Conservation (phyloP, 805 yeast species). For the Ogataea nonfermentans region DNA sequence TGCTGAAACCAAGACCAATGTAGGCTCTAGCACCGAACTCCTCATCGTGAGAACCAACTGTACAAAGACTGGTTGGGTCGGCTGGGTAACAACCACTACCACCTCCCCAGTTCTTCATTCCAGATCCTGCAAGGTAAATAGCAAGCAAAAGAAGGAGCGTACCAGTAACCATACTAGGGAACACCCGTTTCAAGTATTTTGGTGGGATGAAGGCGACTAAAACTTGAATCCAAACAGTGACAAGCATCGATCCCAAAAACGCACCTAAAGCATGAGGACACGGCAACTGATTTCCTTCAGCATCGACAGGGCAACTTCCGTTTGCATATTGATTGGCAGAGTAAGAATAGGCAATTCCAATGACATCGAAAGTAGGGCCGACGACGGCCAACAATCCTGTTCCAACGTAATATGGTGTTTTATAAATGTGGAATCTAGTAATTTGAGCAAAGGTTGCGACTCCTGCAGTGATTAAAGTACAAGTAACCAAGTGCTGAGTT, state of each 20-base stretch:
- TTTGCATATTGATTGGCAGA: conserved; percentile 64
- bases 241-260: conserved; percentile 63
- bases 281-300: conserved; percentile 59
- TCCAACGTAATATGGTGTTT: conserved; percentile 67
- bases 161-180: conserved; percentile 83
- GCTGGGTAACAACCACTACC: conserved; percentile 79
- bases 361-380: conserved; percentile 79
- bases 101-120: conserved; percentile 78
- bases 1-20: conserved; percentile 75
- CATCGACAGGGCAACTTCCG: conserved; percentile 57
- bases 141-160: conserved; percentile 83
- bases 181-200: conserved; percentile 53
- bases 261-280: conserved; percentile 82
- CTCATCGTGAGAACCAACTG: conserved; percentile 44
- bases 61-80: no score
- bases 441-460: conserved; percentile 65
- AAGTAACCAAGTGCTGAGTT: conserved; percentile 61
- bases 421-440: conserved; percentile 65
- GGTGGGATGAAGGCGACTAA: conserved; percentile 69
- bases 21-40: conserved; percentile 75
- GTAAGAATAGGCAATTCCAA: conserved; percentile 65
- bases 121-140: conserved; percentile 56
- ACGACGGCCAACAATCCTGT: conserved; percentile 80
- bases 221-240: conserved; percentile 68
- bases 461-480: conserved; percentile 61